Conservation (phyloP, 2,329 filamentous ascomycete genomes). For the Alternaria gaisen region DNA sequence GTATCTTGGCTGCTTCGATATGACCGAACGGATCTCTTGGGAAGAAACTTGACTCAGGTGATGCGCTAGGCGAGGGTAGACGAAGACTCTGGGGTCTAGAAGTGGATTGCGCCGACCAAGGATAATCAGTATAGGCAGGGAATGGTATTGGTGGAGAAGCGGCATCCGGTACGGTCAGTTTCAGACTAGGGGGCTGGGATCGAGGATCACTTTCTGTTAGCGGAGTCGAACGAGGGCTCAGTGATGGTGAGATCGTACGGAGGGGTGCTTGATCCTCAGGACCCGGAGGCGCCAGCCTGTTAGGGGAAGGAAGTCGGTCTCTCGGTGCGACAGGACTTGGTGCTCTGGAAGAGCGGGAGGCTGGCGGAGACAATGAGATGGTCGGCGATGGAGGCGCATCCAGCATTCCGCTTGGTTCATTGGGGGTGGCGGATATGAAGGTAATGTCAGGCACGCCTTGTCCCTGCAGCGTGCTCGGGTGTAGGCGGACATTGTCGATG, state of each 20-base stretch:
- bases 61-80: constrained; percentile 62
- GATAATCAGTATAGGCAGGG: constrained; percentile 69
- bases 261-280: constrained; percentile 34
- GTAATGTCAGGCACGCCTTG: constrained; percentile 45
- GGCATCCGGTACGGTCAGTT: constrained; percentile 53
- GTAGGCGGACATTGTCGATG: constrained; percentile 57
- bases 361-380: constrained; percentile 52
- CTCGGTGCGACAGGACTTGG: constrained; percentile 39
- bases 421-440: constrained; percentile 46
- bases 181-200: constrained; percentile 49
- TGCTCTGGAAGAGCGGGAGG: constrained; percentile 41
- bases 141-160: constrained; percentile 68
- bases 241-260: constrained; percentile 30
- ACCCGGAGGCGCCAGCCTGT: constrained; percentile 52
- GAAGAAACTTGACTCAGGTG: constrained; percentile 58
- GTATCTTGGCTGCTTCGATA: constrained; percentile 51
- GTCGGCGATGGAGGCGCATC: constrained; percentile 48
- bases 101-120: constrained; percentile 51
- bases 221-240: constrained; percentile 41
- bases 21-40: constrained; percentile 56
- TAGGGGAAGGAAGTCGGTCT: constrained; percentile 29
- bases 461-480: constrained; percentile 48
- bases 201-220: constrained; percentile 30
- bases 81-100: constrained; percentile 65
- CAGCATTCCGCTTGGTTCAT: constrained; percentile 29